Evolutionary conservation across 192 early-diverging fungal species (phyloP).

Genomic region (Coemansia sp.): DNA sequence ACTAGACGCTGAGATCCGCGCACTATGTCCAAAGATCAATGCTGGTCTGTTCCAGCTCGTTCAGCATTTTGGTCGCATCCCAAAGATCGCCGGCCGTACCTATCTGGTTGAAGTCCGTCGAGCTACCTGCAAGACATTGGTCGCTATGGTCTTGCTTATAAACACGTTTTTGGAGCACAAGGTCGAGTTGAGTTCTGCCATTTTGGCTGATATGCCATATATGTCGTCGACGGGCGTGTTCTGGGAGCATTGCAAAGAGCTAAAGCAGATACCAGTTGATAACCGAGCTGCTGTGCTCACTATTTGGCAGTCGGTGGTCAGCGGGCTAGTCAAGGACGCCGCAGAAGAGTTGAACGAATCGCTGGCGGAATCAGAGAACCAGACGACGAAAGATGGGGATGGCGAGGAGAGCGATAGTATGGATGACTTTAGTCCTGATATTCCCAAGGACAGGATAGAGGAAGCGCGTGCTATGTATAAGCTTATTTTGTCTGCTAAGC

Average conservation of each 20-base stretch:
- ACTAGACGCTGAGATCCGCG: conserved; percentile 30
- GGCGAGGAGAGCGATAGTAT: conserved; percentile 34
- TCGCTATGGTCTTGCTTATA: conserved; percentile 29
- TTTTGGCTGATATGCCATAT: conserved; percentile 33
- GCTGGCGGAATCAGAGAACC: conserved; percentile 15
- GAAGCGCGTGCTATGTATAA: conserved; percentile 33
- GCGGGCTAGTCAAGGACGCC: conserved; percentile 42
- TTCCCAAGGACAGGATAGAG: conserved; percentile 33
- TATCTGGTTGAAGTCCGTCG: conserved; percentile 40
- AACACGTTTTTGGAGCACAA: conserved; percentile 48
- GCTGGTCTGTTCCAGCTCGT: conserved; percentile 52
- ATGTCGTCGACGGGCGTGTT: conserved; percentile 41
- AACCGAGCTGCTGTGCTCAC: conserved; percentile 32
- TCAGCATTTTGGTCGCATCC: conserved; percentile 27
- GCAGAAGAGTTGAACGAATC: conserved; percentile 38
- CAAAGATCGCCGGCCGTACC: conserved; percentile 37
- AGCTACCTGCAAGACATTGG: conserved; percentile 31
- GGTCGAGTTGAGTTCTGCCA: conserved; percentile 26
- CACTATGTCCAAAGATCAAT: conserved; percentile 50
- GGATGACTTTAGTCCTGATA: conserved; percentile 44
- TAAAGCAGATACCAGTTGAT: conserved; percentile 44
- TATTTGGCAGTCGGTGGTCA: conserved; percentile 23
- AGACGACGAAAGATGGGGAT: background rate
- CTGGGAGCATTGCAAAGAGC: conserved; percentile 52
- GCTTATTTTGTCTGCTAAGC: conserved; percentile 29